These are phyloP conservation scores for Nidularia pulvinata DNA, from an alignment of 768 basidiomycete species.

Conservation along the genomic window DNA sequence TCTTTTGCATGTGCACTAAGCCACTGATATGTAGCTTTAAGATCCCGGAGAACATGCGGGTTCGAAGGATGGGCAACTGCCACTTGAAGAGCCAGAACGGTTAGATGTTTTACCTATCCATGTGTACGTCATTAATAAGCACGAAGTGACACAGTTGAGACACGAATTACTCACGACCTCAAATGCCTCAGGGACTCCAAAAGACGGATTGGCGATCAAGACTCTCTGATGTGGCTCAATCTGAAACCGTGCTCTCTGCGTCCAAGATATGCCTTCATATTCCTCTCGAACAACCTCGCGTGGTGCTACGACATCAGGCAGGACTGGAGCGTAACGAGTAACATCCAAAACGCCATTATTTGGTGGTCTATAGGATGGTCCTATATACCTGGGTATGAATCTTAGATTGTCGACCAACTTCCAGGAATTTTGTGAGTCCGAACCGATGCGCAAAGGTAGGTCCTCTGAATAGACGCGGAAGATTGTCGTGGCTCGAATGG, in stretches of 20 bases:
- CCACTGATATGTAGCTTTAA: constrained; percentile 42
- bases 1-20: constrained; percentile 25
- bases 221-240: constrained; percentile 24
- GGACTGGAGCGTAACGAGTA: constrained; percentile 15
- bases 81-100: constrained; percentile 23
- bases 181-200: constrained; percentile 34
- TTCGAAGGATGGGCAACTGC: constrained; percentile 18
- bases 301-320: constrained; percentile 35
- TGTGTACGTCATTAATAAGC: neutral
- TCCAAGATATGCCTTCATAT: constrained; percentile 44
- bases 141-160: constrained; percentile 1
- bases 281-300: constrained; percentile 30
- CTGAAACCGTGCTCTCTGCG: constrained; percentile 36
- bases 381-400: constrained; percentile 38
- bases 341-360: constrained; percentile 10
- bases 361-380: constrained; percentile 7
- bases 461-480: constrained; percentile 29
- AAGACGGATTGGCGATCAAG: constrained; percentile 24
- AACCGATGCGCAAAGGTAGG: constrained; percentile 24
- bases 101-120: constrained; percentile 38
- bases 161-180: constrained; percentile 38
- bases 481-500: constrained; percentile 22
- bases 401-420: constrained; percentile 22
- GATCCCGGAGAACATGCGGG: constrained; percentile 27
- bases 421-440: constrained; percentile 19